A percentile compares a stretch with the other conserved stretches of the same genome.
These are phyloP conservation scores for Russula sp. DNA, from an alignment of 768 basidiomycete genomes.

Conservation along the genomic window DNA sequence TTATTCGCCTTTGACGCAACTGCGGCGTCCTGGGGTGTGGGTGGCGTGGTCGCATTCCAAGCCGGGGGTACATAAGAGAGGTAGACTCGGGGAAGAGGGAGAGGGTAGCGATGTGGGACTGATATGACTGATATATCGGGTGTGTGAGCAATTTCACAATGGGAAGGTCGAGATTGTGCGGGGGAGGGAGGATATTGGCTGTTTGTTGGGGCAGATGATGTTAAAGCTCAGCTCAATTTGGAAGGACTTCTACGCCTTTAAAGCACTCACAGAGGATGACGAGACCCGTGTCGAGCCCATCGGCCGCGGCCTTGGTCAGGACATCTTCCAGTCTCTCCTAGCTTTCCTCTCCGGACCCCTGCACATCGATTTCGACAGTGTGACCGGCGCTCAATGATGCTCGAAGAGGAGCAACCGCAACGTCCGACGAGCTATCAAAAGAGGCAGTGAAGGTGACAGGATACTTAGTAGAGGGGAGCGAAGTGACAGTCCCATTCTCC, in stretches of 20 bases:
- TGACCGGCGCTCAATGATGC: conserved; percentile 64
- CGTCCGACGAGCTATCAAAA: conserved; percentile 50
- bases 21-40: conserved; percentile 46
- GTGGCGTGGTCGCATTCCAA: conserved; percentile 59
- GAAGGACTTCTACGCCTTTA: no score
- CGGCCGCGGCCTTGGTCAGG: conserved; percentile 48
- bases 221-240: no score
- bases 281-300: conserved; percentile 40
- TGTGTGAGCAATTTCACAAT: conserved; percentile 80
- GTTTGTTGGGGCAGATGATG: conserved; percentile 22
- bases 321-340: conserved; percentile 69
- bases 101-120: conserved; percentile 63
- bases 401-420: conserved; percentile 52
- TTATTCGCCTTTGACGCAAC: conserved; percentile 51
- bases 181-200: conserved; percentile 82
- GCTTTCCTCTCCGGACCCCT: conserved; percentile 49
- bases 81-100: conserved; percentile 67
- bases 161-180: conserved; percentile 66
- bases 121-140: conserved; percentile 67
- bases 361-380: conserved; percentile 70
- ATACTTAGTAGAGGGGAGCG: conserved; percentile 41
- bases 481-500: conserved; percentile 43
- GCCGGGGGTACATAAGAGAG: conserved; percentile 78
- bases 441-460: conserved; percentile 55
- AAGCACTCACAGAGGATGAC: conserved; percentile 59